phyloP scores from a whole-genome alignment of 2,329 filamentous ascomycete species.

The Lachnum nothofagi region DNA sequence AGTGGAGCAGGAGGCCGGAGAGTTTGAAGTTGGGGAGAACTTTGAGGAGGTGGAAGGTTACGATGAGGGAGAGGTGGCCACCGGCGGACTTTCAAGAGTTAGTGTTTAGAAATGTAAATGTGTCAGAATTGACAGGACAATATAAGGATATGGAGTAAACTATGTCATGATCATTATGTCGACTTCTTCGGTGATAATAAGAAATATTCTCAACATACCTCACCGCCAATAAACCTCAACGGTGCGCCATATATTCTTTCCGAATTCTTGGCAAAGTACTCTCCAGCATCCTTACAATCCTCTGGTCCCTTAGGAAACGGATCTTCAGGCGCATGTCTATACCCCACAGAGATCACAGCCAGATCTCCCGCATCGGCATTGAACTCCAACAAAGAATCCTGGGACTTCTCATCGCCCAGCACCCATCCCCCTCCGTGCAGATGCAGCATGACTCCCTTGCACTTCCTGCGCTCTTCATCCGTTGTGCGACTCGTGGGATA shows the following conservation, averaged over 20 bases:
- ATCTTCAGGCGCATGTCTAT: slow-evolving; percentile 55
- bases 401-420: slow-evolving; percentile 31
- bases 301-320: slow-evolving; percentile 50
- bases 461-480: slow-evolving; percentile 45
- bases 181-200: neutral
- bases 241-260: slow-evolving; percentile 38
- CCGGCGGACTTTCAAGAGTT: slow-evolving; percentile 41
- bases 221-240: slow-evolving; percentile 43
- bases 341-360: slow-evolving; percentile 51
- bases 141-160: slow-evolving; percentile 2
- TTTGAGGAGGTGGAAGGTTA: slow-evolving; percentile 44
- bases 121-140: slow-evolving; percentile 8
- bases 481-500: slow-evolving; percentile 21
- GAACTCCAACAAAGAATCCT: slow-evolving; percentile 39
- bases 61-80: slow-evolving; percentile 44
- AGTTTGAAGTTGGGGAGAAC: slow-evolving; percentile 38
- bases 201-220: slow-evolving; percentile 29
- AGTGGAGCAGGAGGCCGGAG: slow-evolving; percentile 47
- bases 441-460: slow-evolving; percentile 47
- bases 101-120: neutral
- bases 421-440: slow-evolving; percentile 48
- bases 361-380: slow-evolving; percentile 46
- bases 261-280: slow-evolving; percentile 47
- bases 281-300: slow-evolving; percentile 53
- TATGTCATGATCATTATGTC: slow-evolving; percentile 12